Conservation (phyloP, 495 filamentous ascomycete genomes). For the Aspergillus heteromorphus region DNA sequence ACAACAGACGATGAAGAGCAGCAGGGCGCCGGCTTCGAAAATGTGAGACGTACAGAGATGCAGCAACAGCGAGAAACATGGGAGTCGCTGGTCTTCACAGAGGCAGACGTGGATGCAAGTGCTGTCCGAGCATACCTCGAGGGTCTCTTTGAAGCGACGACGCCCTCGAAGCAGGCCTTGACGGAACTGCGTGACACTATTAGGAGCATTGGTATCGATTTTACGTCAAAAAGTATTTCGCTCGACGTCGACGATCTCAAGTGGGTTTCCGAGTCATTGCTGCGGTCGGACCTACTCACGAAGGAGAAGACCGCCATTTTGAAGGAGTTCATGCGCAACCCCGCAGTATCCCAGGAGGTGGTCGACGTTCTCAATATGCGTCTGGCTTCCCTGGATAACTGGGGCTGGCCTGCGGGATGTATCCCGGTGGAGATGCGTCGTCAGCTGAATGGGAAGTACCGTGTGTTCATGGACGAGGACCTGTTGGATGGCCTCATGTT, state of each 20-base stretch:
- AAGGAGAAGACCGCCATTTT: constrained; percentile 54
- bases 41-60: constrained; percentile 43
- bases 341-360: constrained; percentile 53
- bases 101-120: constrained; percentile 36
- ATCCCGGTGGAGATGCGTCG: constrained; percentile 56
- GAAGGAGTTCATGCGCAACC: constrained; percentile 54
- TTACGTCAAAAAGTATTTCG: constrained; percentile 29
- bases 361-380: constrained; percentile 66
- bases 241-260: constrained; percentile 34
- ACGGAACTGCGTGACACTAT: constrained; percentile 39
- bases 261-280: constrained; percentile 50
- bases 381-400: constrained; percentile 50
- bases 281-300: constrained; percentile 51
- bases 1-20: constrained; percentile 3
- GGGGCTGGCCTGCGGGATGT: constrained; percentile 53
- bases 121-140: constrained; percentile 48
- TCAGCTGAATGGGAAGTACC: constrained; percentile 57
- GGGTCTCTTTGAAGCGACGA: constrained; percentile 42
- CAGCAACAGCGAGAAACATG: constrained; percentile 47
- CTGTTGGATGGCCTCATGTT: constrained; percentile 60
- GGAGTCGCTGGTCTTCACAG: constrained; percentile 54
- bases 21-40: constrained; percentile 22
- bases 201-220: constrained; percentile 36
- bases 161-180: constrained; percentile 37
- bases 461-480: constrained; percentile 62